phyloP scores from a whole-genome alignment of 345 rosid genomes.

The Populus alba region DNA sequence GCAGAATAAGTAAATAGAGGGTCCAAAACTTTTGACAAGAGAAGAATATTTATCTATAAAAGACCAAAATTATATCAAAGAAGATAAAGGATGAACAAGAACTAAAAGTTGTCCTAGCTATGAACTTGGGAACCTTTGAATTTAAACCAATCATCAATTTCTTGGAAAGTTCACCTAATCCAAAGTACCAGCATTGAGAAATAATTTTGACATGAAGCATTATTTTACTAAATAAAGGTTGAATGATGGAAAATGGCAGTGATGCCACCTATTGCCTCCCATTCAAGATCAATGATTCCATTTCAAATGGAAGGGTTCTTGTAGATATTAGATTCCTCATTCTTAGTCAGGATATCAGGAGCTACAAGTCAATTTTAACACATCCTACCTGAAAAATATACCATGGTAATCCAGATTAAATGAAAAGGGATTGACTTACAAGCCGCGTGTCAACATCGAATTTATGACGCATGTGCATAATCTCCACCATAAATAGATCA shows the following conservation, averaged over 20 bases:
- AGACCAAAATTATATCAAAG: neutral
- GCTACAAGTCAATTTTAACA: neutral
- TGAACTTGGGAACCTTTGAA: neutral
- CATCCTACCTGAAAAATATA: neutral
- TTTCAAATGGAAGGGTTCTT: neutral
- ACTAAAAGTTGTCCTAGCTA: neutral
- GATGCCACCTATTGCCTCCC: neutral
- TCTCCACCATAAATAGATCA: slow-evolving; percentile 98
- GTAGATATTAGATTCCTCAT: neutral
- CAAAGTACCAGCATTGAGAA: neutral
- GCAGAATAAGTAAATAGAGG: neutral
- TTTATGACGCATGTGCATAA: slow-evolving; percentile 99
- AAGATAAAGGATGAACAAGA: neutral
- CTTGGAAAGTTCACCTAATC: neutral
- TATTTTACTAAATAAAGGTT: neutral
- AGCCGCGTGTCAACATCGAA: slow-evolving; percentile 93
- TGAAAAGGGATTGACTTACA: slow-evolving; percentile 36
- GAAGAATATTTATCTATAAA: neutral
- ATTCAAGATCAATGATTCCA: neutral
- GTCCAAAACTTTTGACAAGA: neutral
- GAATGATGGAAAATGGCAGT: neutral
- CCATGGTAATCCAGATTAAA: neutral
- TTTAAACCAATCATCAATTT: neutral
- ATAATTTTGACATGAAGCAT: neutral
- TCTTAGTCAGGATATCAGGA: neutral